Percentiles rank a stretch among this genome's conserved stretches.
phyloP scores from a whole-genome alignment of 768 basidiomycete genomes.

The Mycena indigotica region DNA sequence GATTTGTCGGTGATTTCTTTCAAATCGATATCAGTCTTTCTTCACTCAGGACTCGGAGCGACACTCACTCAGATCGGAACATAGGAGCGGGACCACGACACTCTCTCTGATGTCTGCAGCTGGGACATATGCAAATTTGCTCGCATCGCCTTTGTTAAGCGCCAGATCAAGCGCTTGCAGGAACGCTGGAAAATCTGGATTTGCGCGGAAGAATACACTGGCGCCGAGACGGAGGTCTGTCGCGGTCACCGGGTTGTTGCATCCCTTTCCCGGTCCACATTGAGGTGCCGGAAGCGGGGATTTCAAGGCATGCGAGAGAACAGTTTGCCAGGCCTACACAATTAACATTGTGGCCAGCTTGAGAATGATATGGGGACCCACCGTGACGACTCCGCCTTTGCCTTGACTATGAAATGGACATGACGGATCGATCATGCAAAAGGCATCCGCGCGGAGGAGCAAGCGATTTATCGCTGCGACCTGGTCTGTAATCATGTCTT shows the following conservation, averaged over 20 bases:
- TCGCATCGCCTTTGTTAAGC: constrained; percentile 14
- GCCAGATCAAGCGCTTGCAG: constrained; percentile 10
- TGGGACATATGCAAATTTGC: constrained; percentile 10
- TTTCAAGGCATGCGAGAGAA: constrained; percentile 3
- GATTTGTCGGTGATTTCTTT: neutral
- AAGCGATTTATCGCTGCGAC: constrained; percentile 20
- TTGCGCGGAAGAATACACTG: neutral
- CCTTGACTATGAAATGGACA: constrained; percentile 25
- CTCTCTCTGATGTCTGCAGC: constrained; percentile 7
- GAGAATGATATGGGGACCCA: neutral
- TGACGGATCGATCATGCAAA: constrained; percentile 15
- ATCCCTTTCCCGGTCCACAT: constrained; percentile 9
- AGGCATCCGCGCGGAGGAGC: constrained; percentile 22
- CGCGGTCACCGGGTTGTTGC: constrained; percentile 13
- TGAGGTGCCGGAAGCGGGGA: constrained; percentile 12
- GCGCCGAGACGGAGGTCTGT: constrained; percentile 9
- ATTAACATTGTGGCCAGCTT: neutral
- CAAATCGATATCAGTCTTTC: neutral
- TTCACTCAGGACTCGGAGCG: neutral
- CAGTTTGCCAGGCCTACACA: constrained; percentile 11
- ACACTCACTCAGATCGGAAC: constrained; percentile 15
- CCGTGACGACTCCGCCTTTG: constrained; percentile 39
- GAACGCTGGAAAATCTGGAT: constrained; percentile 16
- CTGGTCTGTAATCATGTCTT: constrained; percentile 15
- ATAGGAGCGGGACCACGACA: constrained; percentile 8